These are phyloP conservation scores for Erucastrum elatum DNA, from an alignment of 345 rosid genomes.

Conservation along the genomic window DNA sequence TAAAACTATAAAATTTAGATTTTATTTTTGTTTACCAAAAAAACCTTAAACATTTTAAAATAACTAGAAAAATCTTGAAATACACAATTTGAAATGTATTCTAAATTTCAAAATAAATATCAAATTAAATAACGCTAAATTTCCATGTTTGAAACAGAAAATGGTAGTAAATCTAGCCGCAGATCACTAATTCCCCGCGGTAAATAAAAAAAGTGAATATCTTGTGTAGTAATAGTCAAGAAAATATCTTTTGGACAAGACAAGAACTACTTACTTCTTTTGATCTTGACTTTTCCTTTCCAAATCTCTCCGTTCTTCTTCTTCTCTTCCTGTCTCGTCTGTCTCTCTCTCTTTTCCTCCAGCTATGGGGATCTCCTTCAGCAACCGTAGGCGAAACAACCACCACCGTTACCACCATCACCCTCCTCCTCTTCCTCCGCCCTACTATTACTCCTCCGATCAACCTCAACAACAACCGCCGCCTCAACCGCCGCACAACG, in stretches of 20 bases:
- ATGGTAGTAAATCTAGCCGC: constrained; percentile 24
- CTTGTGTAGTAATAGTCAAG: not conserved
- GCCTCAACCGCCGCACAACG: constrained; percentile 45
- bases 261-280: not conserved
- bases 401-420: constrained; percentile 38
- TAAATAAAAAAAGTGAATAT: constrained; percentile 3
- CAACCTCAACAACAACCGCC: constrained; percentile 34
- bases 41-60: no score
- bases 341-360: not conserved
- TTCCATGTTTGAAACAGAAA: not conserved
- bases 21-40: no score
- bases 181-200: not conserved
- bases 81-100: no score
- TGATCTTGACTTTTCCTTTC: constrained; percentile 12
- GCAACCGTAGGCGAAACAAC: constrained; percentile 66
- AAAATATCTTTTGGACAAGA: not conserved
- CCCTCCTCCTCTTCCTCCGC: constrained; percentile 35
- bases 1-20: no score
- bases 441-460: constrained; percentile 35
- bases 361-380: constrained; percentile 75
- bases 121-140: no score
- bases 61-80: not conserved
- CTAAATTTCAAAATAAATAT: not conserved
- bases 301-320: constrained; percentile 6
- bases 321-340: not conserved